Evolutionary conservation across 1,139 yeast species (phyloP), one percentile per base, ranked within the genome.

Genomic region (Yamadazyma mexicana): DNA sequence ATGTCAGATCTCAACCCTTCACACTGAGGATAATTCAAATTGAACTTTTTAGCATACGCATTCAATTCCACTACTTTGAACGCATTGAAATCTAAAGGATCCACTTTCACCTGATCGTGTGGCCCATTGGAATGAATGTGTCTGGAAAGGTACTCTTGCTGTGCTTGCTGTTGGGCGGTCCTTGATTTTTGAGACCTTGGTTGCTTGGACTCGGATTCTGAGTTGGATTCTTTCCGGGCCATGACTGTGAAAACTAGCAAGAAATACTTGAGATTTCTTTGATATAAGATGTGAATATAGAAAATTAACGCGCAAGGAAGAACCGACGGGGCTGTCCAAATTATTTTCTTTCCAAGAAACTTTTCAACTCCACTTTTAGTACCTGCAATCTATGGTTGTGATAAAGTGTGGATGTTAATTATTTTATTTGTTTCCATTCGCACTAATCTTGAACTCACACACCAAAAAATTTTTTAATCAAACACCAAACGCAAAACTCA

Each of bases 51-150:
- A 43, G 78, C 69, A 63, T 87, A 87, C 43, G 72, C 75, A 44
- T 86, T 71, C 32, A 87, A 65, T 4, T 77, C 66, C 1, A 64
- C 67, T 23, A 73, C 72, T 5, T 85, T 77, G 40, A 83, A 67
- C 3, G 70, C 55, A 24, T 69, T 75, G 49, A 87, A 84, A 56
- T 85, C 88, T 40, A 84, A 57, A 0, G 87, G 82, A 36, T 76
- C 73, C 1, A 62, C 57, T 18, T 61, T 61, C 1, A 73, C 71
- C 39, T 57, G 55, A 50, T 81, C 85, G 32, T 75, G 67, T 1
- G 85, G 85, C 0, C 86, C 86, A 51, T 81, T 81, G 9, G 83
- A 75, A 53, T 80, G 71, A 35, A 81, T 79, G 49, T 81, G 84
- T 47, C 75, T 77, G 17, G 79, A 68, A 9, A 81, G 60, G 40